These are phyloP conservation scores for Epichloe sibirici DNA, from an alignment of 2,329 filamentous ascomycete genomes.

Conservation along the genomic window DNA sequence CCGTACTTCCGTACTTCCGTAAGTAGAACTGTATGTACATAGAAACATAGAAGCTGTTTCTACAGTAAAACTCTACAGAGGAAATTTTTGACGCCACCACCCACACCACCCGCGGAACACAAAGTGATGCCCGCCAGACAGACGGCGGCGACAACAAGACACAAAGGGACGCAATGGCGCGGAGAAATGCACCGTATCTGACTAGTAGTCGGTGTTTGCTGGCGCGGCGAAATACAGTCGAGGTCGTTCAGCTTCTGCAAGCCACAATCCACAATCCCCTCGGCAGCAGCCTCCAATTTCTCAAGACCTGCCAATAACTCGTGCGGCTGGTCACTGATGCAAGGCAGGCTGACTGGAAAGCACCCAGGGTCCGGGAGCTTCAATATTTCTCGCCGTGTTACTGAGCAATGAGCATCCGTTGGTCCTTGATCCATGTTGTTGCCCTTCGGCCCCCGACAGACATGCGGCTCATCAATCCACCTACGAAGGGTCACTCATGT, in stretches of 20 bases:
- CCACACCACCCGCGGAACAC: too few species aligned
- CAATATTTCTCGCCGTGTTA: not conserved
- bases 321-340: too few species aligned
- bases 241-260: conserved; percentile 25
- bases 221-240: not conserved
- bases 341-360: not conserved
- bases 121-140: not conserved
- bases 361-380: not conserved
- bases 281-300: too few species aligned
- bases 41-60: too few species aligned
- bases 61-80: too few species aligned
- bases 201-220: not conserved
- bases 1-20: too few species aligned
- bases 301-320: conserved; percentile 13
- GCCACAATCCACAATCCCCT: conserved; percentile 11
- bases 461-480: not conserved
- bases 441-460: not conserved
- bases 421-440: not conserved
- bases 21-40: too few species aligned
- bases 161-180: not conserved
- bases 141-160: not conserved
- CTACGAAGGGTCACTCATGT: not conserved
- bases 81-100: too few species aligned
- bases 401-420: not conserved
- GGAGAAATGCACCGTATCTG: not conserved